These are phyloP conservation scores for Penicillium nordicum DNA, from an alignment of 2,329 filamentous ascomycete genomes.

Conservation along the genomic window DNA sequence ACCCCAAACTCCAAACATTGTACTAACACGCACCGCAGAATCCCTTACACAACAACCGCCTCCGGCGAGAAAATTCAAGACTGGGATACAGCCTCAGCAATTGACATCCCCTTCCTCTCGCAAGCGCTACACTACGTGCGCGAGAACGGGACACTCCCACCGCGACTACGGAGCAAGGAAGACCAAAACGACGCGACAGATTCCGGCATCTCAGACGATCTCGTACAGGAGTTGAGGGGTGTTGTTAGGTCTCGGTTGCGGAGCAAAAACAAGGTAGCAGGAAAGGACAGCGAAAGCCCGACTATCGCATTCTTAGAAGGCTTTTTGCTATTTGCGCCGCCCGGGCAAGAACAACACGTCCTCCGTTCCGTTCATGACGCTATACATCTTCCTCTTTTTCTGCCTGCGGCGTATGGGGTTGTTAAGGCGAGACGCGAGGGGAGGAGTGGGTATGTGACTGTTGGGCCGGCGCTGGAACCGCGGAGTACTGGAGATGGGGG, in stretches of 20 bases:
- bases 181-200: slow-evolving; percentile 55
- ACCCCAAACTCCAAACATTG: not conserved
- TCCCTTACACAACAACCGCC: slow-evolving; percentile 48
- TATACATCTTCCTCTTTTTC: slow-evolving; percentile 73
- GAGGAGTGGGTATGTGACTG: slow-evolving; percentile 48
- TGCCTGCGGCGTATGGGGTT: slow-evolving; percentile 62
- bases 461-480: slow-evolving; percentile 37
- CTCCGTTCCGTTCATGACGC: slow-evolving; percentile 30
- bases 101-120: slow-evolving; percentile 68
- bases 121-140: slow-evolving; percentile 68
- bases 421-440: slow-evolving; percentile 42
- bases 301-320: slow-evolving; percentile 77
- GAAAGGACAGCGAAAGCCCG: not conserved
- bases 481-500: not conserved
- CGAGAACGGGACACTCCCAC: slow-evolving; percentile 55
- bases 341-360: slow-evolving; percentile 24
- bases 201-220: slow-evolving; percentile 31
- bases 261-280: too few species aligned
- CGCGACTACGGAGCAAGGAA: slow-evolving; percentile 54
- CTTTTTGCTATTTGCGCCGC: slow-evolving; percentile 72
- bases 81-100: slow-evolving; percentile 84
- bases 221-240: slow-evolving; percentile 25
- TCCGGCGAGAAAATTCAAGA: slow-evolving; percentile 63
- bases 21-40: slow-evolving; percentile 25
- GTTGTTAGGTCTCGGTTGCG: slow-evolving; percentile 12